Base-by-base conservation (phyloP, 2,329 filamentous ascomycete species). In the Atkinsonella hypoxylon region DNA sequence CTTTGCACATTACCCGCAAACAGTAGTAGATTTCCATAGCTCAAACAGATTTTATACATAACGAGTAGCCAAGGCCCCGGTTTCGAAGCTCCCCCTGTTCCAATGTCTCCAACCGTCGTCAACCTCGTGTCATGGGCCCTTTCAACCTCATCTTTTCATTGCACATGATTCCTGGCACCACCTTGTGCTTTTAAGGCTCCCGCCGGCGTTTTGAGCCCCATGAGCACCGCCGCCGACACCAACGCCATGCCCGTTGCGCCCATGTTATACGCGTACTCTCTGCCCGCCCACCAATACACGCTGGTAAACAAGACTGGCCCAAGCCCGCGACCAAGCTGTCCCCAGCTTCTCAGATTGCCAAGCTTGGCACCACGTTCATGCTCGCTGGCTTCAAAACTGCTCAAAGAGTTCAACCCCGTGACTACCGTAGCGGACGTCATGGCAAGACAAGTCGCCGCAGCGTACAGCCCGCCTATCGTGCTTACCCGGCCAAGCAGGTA, bases 251-350 rank as follows among this genome's bases (percentile, higher is more conserved):
- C 89, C 12, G 79, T 74, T 0, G 88, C 86, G 4, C 93, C 93
- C 59, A 89, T 76, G 1, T 74, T 75, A 66, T 97, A 98, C 2
- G 93, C 93, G 11, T 82, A 76, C 62, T 94, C 85, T 45, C 93
- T 76, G 0, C 93, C 93, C 7, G 89, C 90, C 93, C 93, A 98
- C 93, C 93, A 98, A 70, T 98, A 98, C 51, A 98, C 74, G 46
- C 88, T 89, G 55, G 93, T 97, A 64, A 98, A 98, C 36, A 95
- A 70, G 4, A 98, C 66, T 0, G 93, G 93, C 0, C 93, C 93
- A 11, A 95, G 67, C 0, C 90, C 89, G 34, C 93, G 78, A 2
- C 93, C 93, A 4, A 90, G 77, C 72, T 98, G 93, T 6, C 93
- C 91, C 82, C 75, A 82, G 58, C 77, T 81, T 30, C 93, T 77